Evolutionary conservation across 2,329 filamentous ascomycete species (phyloP).

Genomic region (Fusarium avenaceum): DNA sequence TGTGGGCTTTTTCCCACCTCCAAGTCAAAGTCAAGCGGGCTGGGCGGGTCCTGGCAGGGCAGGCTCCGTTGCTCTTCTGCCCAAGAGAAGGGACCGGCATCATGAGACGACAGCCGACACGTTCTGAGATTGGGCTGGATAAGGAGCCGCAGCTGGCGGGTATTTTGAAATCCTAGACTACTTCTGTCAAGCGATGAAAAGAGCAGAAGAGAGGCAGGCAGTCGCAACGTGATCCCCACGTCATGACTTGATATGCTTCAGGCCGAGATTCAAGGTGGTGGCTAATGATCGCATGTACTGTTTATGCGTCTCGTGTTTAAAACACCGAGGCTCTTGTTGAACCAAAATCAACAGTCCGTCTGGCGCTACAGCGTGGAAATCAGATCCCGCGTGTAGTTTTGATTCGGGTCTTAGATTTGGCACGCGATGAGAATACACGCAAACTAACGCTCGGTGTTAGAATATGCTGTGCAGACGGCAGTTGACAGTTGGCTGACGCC

Average conservation of each 20-base stretch:
- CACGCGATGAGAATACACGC: conserved; percentile 11
- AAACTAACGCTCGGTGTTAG: conserved; percentile 4
- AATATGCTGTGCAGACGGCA: conserved; percentile 34
- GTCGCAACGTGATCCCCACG: conserved; percentile 42
- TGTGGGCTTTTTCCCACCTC: conserved; percentile 38
- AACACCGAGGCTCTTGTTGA: conserved; percentile 22
- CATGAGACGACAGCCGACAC: conserved; percentile 48
- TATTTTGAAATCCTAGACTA: conserved; percentile 40
- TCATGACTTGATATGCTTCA: conserved; percentile 42
- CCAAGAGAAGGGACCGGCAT: conserved; percentile 45
- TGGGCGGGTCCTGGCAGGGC: conserved; percentile 17
- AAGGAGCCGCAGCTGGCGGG: conserved; percentile 46
- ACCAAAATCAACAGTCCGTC: conserved; percentile 17
- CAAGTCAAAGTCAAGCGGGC: conserved; percentile 42
- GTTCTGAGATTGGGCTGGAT: conserved; percentile 44
- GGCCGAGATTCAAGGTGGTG: conserved; percentile 36
- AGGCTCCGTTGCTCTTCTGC: conserved; percentile 43
- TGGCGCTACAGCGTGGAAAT: conserved; percentile 8
- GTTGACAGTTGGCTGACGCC: conserved; percentile 28
- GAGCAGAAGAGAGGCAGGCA: conserved; percentile 13
- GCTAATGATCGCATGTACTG: conserved; percentile 35
- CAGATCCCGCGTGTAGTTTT: conserved; percentile 1
- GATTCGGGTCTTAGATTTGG: conserved; percentile 1
- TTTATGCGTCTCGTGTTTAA: conserved; percentile 33
- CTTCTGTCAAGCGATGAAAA: conserved; percentile 41